A percentile compares a stretch with the other conserved stretches of the same genome.
Evolutionary conservation across 2,329 filamentous ascomycete genomes (phyloP).

Genomic region (Diplodia sapinea): DNA sequence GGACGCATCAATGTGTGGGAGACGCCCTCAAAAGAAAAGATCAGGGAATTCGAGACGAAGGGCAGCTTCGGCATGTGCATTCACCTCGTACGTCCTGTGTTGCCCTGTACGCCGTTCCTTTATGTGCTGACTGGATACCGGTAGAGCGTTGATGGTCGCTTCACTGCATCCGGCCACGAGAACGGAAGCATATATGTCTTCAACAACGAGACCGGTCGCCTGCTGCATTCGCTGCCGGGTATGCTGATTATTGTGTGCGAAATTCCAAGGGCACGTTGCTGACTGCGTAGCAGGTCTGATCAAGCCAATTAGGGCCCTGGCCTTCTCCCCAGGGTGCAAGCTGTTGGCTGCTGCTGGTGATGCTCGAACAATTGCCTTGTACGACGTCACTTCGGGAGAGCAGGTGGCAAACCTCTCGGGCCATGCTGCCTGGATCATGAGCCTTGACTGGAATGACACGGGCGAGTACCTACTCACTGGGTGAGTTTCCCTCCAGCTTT

Average conservation of each 20-base stretch:
- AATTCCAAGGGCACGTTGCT: not conserved
- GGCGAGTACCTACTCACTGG: slow-evolving; percentile 91
- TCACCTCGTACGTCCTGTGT: slow-evolving; percentile 65
- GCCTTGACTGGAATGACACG: slow-evolving; percentile 89
- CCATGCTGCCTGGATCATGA: slow-evolving; percentile 86
- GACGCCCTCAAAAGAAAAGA: slow-evolving; percentile 61
- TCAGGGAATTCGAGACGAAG: slow-evolving; percentile 87
- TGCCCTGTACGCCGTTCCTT: not conserved
- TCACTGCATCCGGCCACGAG: slow-evolving; percentile 91
- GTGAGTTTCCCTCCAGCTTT: slow-evolving; percentile 45
- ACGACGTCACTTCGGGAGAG: slow-evolving; percentile 90
- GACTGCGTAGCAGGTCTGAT: slow-evolving; percentile 69
- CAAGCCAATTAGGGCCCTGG: slow-evolving; percentile 81
- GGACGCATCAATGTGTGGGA: slow-evolving; percentile 92
- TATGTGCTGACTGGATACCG: not conserved
- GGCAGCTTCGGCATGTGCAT: slow-evolving; percentile 91
- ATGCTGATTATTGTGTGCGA: not conserved
- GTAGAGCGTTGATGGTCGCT: slow-evolving; percentile 74
- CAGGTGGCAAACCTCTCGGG: slow-evolving; percentile 84
- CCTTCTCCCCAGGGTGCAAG: slow-evolving; percentile 85
- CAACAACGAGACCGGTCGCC: slow-evolving; percentile 84
- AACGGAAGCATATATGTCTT: slow-evolving; percentile 93
- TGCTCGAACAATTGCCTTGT: slow-evolving; percentile 84
- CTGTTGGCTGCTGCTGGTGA: slow-evolving; percentile 90
- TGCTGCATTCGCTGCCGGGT: slow-evolving; percentile 75